A percentile compares a stretch with the other conserved stretches of the same genome.
These are phyloP conservation scores for Stygiomarasmius scandens DNA, from an alignment of 1,284 basidiomycete genomes.

Conservation along the genomic window DNA sequence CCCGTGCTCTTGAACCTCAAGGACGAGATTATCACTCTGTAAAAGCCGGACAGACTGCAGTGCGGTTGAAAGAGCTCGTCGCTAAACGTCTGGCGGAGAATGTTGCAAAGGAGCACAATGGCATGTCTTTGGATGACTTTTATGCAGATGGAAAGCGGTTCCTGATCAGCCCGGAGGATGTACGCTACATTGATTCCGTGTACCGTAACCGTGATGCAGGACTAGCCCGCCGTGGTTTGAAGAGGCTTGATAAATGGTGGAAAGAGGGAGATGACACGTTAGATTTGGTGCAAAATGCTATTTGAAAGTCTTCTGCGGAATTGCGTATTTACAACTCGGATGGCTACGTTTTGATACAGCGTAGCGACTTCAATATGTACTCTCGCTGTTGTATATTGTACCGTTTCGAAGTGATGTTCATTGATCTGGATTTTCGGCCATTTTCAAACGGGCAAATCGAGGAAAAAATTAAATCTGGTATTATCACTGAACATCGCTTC, in stretches of 20 bases:
- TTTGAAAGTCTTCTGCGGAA: background rate
- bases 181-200: slow-evolving; percentile 23
- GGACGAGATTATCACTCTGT: slow-evolving; percentile 4
- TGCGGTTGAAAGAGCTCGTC: background rate
- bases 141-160: slow-evolving; percentile 11
- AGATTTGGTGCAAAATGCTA: slow-evolving; percentile 15
- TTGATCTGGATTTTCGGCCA: too few species aligned
- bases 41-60: slow-evolving; percentile 4
- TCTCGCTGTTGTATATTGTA: too few species aligned
- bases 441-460: too few species aligned
- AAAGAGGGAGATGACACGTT: slow-evolving; percentile 49
- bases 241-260: slow-evolving; percentile 24
- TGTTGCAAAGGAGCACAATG: slow-evolving; percentile 9
- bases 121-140: slow-evolving; percentile 6
- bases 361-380: too few species aligned
- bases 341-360: too few species aligned
- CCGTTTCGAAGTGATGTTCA: too few species aligned
- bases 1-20: slow-evolving; percentile 4
- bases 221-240: slow-evolving; percentile 11
- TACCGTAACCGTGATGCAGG: slow-evolving; percentile 22
- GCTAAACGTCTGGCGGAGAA: slow-evolving; percentile 3
- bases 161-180: slow-evolving; percentile 18
- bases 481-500: too few species aligned
- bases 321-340: too few species aligned
- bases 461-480: too few species aligned